Evolutionary conservation across 164 flowering plant genomes (phyloP).

Genomic region (Kingdonia uniflora): DNA sequence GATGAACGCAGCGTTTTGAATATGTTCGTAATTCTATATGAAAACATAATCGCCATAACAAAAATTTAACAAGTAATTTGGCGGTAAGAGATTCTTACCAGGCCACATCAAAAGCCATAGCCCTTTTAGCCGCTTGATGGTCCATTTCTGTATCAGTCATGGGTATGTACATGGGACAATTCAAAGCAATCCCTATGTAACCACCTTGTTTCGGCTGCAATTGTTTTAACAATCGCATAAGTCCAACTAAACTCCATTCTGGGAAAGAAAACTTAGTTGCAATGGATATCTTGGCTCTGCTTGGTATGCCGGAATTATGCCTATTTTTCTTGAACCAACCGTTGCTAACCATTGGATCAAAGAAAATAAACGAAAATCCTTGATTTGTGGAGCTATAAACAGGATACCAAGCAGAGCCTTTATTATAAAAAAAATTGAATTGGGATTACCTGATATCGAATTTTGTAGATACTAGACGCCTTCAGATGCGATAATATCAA

Average conservation of each 20-base stretch:
- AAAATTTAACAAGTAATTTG: neutral
- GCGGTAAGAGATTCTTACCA: slow-evolving; percentile 1
- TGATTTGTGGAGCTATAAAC: too few species aligned
- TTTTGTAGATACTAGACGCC: slow-evolving; percentile 26
- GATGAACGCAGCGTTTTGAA: too few species aligned
- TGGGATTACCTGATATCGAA: slow-evolving; percentile 15
- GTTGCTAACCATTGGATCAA: too few species aligned
- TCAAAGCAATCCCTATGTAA: neutral
- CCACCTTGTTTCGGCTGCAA: slow-evolving; percentile 7
- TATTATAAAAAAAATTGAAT: too few species aligned
- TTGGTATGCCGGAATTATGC: too few species aligned
- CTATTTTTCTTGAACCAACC: too few species aligned
- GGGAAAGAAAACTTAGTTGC: neutral
- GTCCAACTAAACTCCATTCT: neutral
- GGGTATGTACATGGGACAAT: slow-evolving; percentile 1
- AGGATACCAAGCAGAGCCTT: too few species aligned
- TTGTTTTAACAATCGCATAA: neutral
- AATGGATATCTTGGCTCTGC: neutral
- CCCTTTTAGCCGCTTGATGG: slow-evolving; percentile 3
- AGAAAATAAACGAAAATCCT: too few species aligned
- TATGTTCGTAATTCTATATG: too few species aligned
- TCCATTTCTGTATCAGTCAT: neutral
- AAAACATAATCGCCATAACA: too few species aligned
- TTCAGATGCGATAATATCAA: slow-evolving; percentile 36
- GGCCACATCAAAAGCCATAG: neutral